Evolutionary conservation across 2,329 filamentous ascomycete genomes (phyloP).

Genomic region (Aciculosporium take): DNA sequence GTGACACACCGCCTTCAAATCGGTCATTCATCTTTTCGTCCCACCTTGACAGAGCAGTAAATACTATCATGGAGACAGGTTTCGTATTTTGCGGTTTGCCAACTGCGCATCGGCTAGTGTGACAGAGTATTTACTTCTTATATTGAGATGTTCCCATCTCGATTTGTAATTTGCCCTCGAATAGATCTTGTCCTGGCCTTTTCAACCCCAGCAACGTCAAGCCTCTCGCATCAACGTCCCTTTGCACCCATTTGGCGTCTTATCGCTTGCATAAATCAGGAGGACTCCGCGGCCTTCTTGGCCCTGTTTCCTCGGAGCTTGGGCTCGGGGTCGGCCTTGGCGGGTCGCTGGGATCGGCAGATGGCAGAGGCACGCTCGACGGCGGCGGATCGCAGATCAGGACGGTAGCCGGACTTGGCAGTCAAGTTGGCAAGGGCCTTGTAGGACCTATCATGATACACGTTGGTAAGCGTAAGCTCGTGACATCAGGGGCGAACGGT

Average conservation of each 20-base stretch:
- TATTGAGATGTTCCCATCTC: not conserved
- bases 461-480: slow-evolving; percentile 3
- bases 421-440: slow-evolving; percentile 69
- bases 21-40: not conserved
- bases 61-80: not conserved
- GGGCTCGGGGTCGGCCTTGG: slow-evolving; percentile 58
- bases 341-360: slow-evolving; percentile 61
- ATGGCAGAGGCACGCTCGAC: slow-evolving; percentile 79
- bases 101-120: not conserved
- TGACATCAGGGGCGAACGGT: slow-evolving; percentile 10
- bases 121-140: not conserved
- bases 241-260: not conserved
- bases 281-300: slow-evolving; percentile 46
- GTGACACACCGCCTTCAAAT: not conserved
- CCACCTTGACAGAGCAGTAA: not conserved
- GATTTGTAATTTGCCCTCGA: not conserved
- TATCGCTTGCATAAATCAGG: slow-evolving; percentile 11
- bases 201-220: not conserved
- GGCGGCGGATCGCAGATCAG: slow-evolving; percentile 62
- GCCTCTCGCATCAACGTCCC: not conserved
- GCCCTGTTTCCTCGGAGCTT: slow-evolving; percentile 74
- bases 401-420: slow-evolving; percentile 74
- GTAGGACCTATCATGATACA: slow-evolving; percentile 54
- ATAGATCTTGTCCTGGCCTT: too few relatives aligned
- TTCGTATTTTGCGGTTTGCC: not conserved